Evolutionary conservation across 805 yeast genomes (phyloP), one percentile per base, ranked within the genome.

Genomic region (Spathaspora arborariae): DNA sequence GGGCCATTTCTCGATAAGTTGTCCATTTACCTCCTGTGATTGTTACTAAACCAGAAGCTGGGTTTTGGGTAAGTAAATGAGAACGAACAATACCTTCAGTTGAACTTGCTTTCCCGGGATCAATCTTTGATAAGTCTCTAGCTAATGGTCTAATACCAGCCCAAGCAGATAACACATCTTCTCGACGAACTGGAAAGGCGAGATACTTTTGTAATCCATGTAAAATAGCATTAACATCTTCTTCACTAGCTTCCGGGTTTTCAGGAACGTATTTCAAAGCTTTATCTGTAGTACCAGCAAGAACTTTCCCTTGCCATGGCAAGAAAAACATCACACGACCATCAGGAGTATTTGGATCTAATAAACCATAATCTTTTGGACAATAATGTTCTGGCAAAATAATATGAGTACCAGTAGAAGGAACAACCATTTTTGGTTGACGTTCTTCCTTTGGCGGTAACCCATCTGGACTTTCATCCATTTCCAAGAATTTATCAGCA

Each of bases 21-120:
- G 98, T 91, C 98, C 98, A 91, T 72, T 91, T 91, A 65, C 98
- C 98, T 59, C 97, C 98, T 16, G 96, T 84, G 55, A 91, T 86
- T 35, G 98, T 91, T 35, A 91, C 75, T 56, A 91, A 78, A 20
- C 92, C 94, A 46, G 85, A 76, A 48, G 76, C 81, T 26, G 44
- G 47, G 27, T 95, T 79, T 24, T 80, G 75, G 58, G 85, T 78
- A 45, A 91, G 77, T 57, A 91, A 75, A 68, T 91, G 98, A 55
- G 88, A 85, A 72, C 98, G 84, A 39, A 91, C 98, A 54, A 91
- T 75, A 45, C 90, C 91, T 71, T 90, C 94, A 48, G 97, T 91
- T 41, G 83, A 74, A 24, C 65, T 62, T 54, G 71, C 67, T 49
- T 74, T 70, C 47, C 74, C 70, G 60, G 70, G 57, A 60, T 83